Base-by-base conservation (phyloP, 2,329 filamentous ascomycete species). In the Neofusicoccum ribis region DNA sequence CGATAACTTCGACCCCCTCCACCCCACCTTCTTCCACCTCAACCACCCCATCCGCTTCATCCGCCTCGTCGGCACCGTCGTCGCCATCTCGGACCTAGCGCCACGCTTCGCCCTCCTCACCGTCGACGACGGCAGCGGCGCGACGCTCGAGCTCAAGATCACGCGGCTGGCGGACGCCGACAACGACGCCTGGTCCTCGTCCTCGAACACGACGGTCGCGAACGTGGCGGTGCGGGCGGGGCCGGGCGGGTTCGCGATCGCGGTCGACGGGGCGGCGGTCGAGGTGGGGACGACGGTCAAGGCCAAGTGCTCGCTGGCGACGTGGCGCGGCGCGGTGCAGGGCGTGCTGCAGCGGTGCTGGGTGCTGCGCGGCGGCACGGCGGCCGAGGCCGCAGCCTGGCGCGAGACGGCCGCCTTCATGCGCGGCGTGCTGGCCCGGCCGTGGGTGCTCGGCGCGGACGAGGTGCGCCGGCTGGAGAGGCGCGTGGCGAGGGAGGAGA, bases 121-220 rank as follows among this genome's bases (percentile, higher is more conserved):
- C 0, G 69, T 89, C 11, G 87, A 89, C 72, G 87, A 89, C 69
- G 83, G 86, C 69, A 88, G 85, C 72, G 87, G 86, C 41, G 79
- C 78, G 0, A 85, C 79, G 5, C 79, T 89, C 64, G 86, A 88
- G 54, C 76, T 88, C 17, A 83, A 82, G 70, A 81, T 85, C 20
- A 79, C 83, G 46, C 74, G 77, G 31, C 69, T 72, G n/a, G 51
- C 23, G 23, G 74, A 6, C 41, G 70, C 73, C 14, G 68, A 70
- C 23, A 69, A 69, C 23, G 70, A 72, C 20, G 2, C 2, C 20
- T 17, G 17, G 17, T 17, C 17, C 20, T 20, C 70, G 20, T 70
- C 74, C 3, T 73, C 75, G 1, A 77, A 77, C 51, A 79, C 79
- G 0, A 68, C 68, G 3, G 68, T 79, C 23, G 69, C 77, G 14